A percentile compares a stretch with the other conserved stretches of the same genome.
Conservation (phyloP, 2,329 filamentous ascomycete species). For the Metarhizium humberi region DNA sequence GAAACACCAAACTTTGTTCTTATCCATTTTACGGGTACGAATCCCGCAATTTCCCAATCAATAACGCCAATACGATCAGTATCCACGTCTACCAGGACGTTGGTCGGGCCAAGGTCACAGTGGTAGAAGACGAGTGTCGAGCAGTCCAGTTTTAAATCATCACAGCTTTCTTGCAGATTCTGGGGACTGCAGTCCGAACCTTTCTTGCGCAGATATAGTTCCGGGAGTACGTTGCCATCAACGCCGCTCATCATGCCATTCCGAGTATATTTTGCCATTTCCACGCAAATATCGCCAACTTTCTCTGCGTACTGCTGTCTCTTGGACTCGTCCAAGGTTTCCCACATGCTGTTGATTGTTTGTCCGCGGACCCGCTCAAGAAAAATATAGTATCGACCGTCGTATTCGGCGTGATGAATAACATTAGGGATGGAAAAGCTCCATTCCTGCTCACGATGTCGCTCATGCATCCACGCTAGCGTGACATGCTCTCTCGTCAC, state of each 20-base stretch:
- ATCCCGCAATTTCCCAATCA: conserved; percentile 12
- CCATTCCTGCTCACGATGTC: background rate
- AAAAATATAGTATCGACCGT: conserved; percentile 15
- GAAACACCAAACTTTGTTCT: background rate
- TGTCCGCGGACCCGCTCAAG: conserved; percentile 14
- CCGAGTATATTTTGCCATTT: no score
- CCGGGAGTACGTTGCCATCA: no score
- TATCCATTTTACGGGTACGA: conserved; percentile 8
- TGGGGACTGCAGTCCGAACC: no score
- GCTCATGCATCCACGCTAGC: conserved; percentile 4
- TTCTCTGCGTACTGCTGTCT: no score
- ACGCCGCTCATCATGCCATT: no score
- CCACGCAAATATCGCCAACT: no score
- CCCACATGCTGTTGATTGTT: conserved; percentile 11
- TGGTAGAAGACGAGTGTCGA: conserved; percentile 12
- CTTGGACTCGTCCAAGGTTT: no score
- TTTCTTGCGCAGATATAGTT: no score
- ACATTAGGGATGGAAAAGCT: conserved; percentile 10
- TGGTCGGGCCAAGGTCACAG: conserved; percentile 10
- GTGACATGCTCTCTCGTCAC: conserved; percentile 10
- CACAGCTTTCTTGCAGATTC: no score
- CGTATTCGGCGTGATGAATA: conserved; percentile 12
- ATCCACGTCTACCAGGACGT: conserved; percentile 7
- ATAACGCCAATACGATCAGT: conserved; percentile 9
- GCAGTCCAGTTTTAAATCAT: conserved; percentile 7